Base-by-base conservation (phyloP, 2,329 filamentous ascomycete genomes). In the Aureobasidium lini region DNA sequence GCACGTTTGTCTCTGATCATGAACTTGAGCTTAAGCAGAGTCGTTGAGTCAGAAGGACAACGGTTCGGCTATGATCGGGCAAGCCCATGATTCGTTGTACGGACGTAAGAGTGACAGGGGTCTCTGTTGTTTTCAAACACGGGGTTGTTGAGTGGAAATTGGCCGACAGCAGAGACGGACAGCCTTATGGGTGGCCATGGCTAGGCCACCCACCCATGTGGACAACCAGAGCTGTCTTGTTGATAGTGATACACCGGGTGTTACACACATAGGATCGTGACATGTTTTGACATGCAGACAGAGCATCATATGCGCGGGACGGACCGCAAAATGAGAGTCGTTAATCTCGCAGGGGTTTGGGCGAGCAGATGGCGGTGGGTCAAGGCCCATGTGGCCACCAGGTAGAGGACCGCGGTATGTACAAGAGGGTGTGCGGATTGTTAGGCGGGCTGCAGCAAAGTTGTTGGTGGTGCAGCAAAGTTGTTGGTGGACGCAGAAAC, bases 1-100 rank as follows among this genome's bases (percentile, higher is more conserved):
- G 29, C 34, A 54, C n/a, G n/a, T 28, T 39, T 57, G 43, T 39
- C 9, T 57, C 18, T 57, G 23, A 39, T 57, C 5, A 11, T 57
- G 43, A 57, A 48, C 29, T 39, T 43, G 32, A 47, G 54, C 54
- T 57, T 57, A 48, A 47, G 54, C 54, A 48, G n/a, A 40, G 36
- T 11, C 43, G 54, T 57, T 57, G 54, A 57, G 31, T 57, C 54
- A 48, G 23, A 23, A 47, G 6, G 16, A 4, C 23, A 36, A 31
- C 10, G 28, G 7, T 56, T 46, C 39, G 40, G 50, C 23, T 11
- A 56, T 36, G 39, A 29, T 44, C 40, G 31, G 40, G 29, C 52
- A 34, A 28, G 32, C 15, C 46, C 52, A 46, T 36, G 40, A 46
- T 44, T 56, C 52, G 37, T 29, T 6, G 6, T 29, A 44, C 52